phyloP scores from a whole-genome alignment of 768 basidiomycete species.

The Tremella yokohamensis region DNA sequence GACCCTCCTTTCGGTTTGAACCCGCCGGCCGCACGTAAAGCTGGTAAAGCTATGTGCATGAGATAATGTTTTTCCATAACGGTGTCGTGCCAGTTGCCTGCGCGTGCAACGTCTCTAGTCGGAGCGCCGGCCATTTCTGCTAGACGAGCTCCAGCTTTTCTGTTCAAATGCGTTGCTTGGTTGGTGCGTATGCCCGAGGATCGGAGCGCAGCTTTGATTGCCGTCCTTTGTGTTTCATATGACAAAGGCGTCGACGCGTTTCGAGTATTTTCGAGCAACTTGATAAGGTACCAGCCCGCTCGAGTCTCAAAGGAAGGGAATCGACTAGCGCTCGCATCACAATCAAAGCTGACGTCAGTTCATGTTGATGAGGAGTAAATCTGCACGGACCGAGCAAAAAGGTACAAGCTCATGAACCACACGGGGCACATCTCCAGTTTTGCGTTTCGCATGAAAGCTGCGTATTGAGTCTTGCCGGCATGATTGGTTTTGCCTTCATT shows the following conservation, averaged over 20 bases:
- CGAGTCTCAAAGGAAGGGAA: neutral
- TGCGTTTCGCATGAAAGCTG: neutral
- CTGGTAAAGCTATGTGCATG: neutral
- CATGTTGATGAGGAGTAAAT: too few species aligned
- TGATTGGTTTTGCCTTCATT: neutral
- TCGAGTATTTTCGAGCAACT: neutral
- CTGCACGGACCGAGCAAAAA: neutral
- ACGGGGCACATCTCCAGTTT: neutral
- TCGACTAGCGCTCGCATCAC: neutral
- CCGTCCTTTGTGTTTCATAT: neutral
- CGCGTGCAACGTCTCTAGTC: neutral
- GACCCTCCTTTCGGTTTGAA: neutral
- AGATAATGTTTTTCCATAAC: slow-evolving; percentile 1
- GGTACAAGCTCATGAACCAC: neutral
- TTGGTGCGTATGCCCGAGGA: neutral
- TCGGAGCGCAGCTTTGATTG: neutral
- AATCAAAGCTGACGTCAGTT: slow-evolving; percentile 1
- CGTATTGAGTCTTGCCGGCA: neutral
- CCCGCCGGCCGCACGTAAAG: neutral
- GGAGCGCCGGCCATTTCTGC: neutral
- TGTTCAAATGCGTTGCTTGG: neutral
- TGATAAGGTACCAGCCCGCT: neutral
- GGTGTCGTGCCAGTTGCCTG: neutral
- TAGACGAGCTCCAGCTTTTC: neutral
- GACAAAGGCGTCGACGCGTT: neutral